Evolutionary conservation across 495 filamentous ascomycete genomes (phyloP).

Genomic region (Penicillium arizonense): DNA sequence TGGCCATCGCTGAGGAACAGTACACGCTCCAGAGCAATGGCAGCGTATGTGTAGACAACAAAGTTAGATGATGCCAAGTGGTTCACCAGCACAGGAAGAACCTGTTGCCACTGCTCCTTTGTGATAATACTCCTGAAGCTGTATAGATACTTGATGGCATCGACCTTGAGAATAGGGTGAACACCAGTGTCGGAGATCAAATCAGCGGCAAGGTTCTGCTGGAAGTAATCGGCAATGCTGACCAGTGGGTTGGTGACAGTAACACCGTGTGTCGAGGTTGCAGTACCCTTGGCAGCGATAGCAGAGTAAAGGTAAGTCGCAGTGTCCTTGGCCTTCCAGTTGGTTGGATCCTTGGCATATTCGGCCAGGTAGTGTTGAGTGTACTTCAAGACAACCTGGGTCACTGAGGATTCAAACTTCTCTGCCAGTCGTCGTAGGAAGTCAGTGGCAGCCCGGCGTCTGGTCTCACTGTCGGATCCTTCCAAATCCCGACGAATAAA

Average conservation of each 20-base stretch:
- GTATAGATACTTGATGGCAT: slow-evolving; percentile 96
- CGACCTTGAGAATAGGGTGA: slow-evolving; percentile 88
- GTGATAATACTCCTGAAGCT: slow-evolving; percentile 88
- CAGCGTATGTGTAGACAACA: slow-evolving; percentile 95
- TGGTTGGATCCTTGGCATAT: slow-evolving; percentile 63
- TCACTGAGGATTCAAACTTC: slow-evolving; percentile 82
- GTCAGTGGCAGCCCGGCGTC: slow-evolving; percentile 87
- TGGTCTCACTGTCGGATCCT: slow-evolving; percentile 91
- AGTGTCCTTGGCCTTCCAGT: slow-evolving; percentile 97
- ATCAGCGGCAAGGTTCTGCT: slow-evolving; percentile 82
- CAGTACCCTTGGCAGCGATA: slow-evolving; percentile 84
- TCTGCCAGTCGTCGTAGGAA: slow-evolving; percentile 85
- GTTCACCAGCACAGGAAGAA: slow-evolving; percentile 85
- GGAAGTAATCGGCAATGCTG: slow-evolving; percentile 90
- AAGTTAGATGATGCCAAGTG: slow-evolving; percentile 85
- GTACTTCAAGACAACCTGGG: slow-evolving; percentile 75
- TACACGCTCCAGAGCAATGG: slow-evolving; percentile 88
- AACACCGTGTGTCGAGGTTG: slow-evolving; percentile 83
- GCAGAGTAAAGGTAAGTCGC: slow-evolving; percentile 93
- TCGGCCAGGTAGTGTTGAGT: slow-evolving; percentile 71
- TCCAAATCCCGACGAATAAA: slow-evolving; percentile 96
- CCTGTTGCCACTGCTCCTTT: slow-evolving; percentile 81
- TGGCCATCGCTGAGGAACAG: slow-evolving; percentile 74
- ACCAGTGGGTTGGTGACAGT: slow-evolving; percentile 81
- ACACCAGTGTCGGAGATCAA: slow-evolving; percentile 63